These are phyloP conservation scores for Schwanniomyces polymorphus DNA, from an alignment of 805 yeast genomes.

Conservation along the genomic window DNA sequence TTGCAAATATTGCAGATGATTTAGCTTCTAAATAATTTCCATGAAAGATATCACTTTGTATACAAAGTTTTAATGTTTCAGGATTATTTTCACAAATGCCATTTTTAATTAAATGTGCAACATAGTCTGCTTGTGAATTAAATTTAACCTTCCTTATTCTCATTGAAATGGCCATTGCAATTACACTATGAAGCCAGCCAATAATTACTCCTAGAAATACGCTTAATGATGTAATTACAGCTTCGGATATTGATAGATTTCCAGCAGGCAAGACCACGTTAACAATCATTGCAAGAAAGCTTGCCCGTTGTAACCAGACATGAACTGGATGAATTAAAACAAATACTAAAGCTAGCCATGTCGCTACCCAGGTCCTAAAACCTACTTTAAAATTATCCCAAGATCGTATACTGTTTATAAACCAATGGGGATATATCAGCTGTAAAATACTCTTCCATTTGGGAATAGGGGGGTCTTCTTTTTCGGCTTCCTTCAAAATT, in stretches of 20 bases:
- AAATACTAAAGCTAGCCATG: conserved; percentile 25
- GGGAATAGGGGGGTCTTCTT: neutral
- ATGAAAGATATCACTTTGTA: conserved; percentile 17
- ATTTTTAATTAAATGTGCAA: conserved; percentile 16
- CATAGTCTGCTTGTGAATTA: conserved; percentile 14
- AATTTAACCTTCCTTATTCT: conserved; percentile 23
- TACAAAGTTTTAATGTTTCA: conserved; percentile 13
- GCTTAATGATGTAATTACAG: conserved; percentile 13
- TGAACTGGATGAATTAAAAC: conserved; percentile 20
- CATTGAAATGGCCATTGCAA: conserved; percentile 24
- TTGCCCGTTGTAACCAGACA: conserved; percentile 29
- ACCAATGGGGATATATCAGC: neutral
- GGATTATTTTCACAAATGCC: conserved; percentile 23
- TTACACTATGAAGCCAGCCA: conserved; percentile 23
- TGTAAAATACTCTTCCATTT: neutral
- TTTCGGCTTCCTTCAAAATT: neutral
- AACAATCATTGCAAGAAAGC: conserved; percentile 26
- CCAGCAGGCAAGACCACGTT: conserved; percentile 28
- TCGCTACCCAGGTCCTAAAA: conserved; percentile 25
- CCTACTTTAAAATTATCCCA: conserved; percentile 15
- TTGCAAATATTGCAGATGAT: conserved; percentile 19
- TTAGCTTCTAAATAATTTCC: conserved; percentile 23
- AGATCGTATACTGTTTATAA: neutral
- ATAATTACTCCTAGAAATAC: conserved; percentile 13
- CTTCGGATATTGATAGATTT: conserved; percentile 21